Percentiles rank a stretch among this genome's conserved stretches.
Conservation (phyloP, 345 rosid species). For the Gossypium rotundifolium region DNA sequence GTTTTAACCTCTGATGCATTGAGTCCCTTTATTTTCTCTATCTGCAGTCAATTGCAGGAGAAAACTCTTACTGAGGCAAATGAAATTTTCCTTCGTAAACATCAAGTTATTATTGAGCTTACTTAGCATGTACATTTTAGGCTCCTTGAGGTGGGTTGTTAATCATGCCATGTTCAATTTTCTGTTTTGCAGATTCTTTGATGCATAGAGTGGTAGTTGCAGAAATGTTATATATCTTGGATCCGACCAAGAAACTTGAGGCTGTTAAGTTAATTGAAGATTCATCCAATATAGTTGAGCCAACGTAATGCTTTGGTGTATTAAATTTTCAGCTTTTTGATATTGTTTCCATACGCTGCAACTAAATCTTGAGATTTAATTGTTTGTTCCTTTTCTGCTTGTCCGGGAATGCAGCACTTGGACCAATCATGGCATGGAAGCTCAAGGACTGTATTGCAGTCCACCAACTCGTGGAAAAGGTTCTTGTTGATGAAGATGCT, state of each 20-base stretch:
- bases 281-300: not conserved
- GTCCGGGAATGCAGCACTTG: constrained; percentile 60
- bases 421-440: constrained; percentile 66
- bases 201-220: constrained; percentile 14
- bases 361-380: not conserved
- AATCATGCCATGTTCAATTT: not conserved
- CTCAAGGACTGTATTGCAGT: constrained; percentile 77
- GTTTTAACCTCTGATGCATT: constrained; percentile 4
- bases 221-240: constrained; percentile 10
- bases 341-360: not conserved
- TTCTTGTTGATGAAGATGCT: constrained; percentile 59
- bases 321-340: not conserved
- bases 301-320: constrained; percentile 3
- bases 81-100: constrained; percentile 59
- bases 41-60: constrained; percentile 69
- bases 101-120: constrained; percentile 42
- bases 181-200: constrained; percentile 11
- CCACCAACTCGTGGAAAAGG: constrained; percentile 54
- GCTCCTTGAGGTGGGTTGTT: not conserved
- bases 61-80: constrained; percentile 78
- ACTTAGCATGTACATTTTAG: not conserved
- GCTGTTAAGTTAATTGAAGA: constrained; percentile 12
- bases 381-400: not conserved
- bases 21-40: constrained; percentile 12
- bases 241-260: constrained; percentile 4